Evolutionary conservation across 2,329 filamentous ascomycete genomes (phyloP).

Genomic region (Xylaria hypoxylon): DNA sequence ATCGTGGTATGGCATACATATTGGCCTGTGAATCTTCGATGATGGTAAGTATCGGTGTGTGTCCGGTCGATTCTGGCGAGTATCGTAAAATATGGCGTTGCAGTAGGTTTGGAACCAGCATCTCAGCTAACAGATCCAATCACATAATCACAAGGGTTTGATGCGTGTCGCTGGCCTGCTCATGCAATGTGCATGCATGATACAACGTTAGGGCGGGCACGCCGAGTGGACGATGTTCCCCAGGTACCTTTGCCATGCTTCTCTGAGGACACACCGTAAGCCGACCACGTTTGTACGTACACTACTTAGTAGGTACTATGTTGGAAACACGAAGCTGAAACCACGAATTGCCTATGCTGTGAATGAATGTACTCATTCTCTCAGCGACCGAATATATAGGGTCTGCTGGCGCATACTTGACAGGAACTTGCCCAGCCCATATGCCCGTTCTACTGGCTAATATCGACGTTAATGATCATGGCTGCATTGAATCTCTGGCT

Average conservation of each 20-base stretch:
- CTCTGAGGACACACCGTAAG: conserved; percentile 24
- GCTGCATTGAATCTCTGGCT: not conserved
- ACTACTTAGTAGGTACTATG: not conserved
- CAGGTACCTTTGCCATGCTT: conserved; percentile 16
- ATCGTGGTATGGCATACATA: not conserved
- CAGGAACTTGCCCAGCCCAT: not conserved
- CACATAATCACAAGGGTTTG: conserved; percentile 3
- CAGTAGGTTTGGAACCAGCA: not conserved
- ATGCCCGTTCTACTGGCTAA: not conserved
- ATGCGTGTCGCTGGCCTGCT: conserved; percentile 21
- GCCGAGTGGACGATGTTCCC: conserved; percentile 35
- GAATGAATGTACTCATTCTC: not conserved
- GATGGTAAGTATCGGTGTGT: not conserved
- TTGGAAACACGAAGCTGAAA: conserved; percentile 22
- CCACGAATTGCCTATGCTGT: conserved; percentile 8
- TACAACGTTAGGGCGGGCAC: conserved; percentile 32
- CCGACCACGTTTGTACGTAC: not conserved
- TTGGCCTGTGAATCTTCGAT: not conserved
- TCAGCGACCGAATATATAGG: not conserved
- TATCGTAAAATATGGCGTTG: not conserved
- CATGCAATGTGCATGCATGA: conserved; percentile 31
- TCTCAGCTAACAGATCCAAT: conserved; percentile 19
- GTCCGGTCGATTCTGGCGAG: not conserved
- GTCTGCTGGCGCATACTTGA: not conserved
- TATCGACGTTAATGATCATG: not conserved